Evolutionary conservation across 129 eudicot genomes (phyloP).

Genomic region (Scalesia atractyloides): DNA sequence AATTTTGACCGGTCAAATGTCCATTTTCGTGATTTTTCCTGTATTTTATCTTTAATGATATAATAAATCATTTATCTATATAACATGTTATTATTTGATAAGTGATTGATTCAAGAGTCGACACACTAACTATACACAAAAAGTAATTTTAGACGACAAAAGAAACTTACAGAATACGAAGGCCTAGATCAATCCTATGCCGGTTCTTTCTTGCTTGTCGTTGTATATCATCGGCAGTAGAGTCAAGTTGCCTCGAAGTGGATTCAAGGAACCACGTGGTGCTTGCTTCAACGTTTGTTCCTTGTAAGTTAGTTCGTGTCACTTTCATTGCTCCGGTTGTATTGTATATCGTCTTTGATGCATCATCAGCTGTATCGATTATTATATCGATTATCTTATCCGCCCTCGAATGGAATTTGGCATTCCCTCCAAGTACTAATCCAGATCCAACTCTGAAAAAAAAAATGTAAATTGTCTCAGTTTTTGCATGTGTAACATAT

Average conservation of each 20-base stretch:
- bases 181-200: constrained; percentile 53
- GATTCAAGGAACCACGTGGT: constrained; percentile 60
- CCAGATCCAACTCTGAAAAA: constrained; percentile 61
- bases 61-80: background rate
- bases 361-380: constrained; percentile 80
- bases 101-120: too few species aligned
- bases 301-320: constrained; percentile 51
- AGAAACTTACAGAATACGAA: constrained; percentile 58
- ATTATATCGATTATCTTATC: constrained; percentile 62
- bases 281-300: constrained; percentile 36
- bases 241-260: constrained; percentile 61
- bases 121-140: background rate
- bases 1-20: too few species aligned
- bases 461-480: background rate
- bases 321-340: constrained; percentile 78
- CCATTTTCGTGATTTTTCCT: background rate
- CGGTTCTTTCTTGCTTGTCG: constrained; percentile 73
- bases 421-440: constrained; percentile 75
- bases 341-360: constrained; percentile 66
- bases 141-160: background rate
- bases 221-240: constrained; percentile 58
- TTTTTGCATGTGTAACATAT: background rate
- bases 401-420: constrained; percentile 70
- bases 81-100: too few species aligned
- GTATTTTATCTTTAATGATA: background rate